These are phyloP conservation scores for Trichaptum fuscoviolaceum DNA, from an alignment of 768 basidiomycete species.

Conservation along the genomic window DNA sequence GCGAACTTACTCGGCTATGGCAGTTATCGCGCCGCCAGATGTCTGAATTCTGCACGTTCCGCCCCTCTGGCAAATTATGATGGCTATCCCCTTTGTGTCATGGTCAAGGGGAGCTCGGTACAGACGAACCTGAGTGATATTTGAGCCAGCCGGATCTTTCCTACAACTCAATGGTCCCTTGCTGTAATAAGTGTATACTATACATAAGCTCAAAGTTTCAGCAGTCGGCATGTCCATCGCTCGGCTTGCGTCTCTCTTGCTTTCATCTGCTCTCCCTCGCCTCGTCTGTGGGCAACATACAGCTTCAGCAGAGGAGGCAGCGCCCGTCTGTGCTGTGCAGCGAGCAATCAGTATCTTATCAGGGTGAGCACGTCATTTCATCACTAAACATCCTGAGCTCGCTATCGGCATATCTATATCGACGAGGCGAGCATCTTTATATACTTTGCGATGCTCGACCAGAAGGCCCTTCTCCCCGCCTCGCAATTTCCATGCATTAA, in stretches of 20 bases:
- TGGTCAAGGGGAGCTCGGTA: neutral
- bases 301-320: neutral
- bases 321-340: neutral
- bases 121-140: neutral
- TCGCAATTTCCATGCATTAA: neutral
- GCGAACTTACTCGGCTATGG: neutral
- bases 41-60: neutral
- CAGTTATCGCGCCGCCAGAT: neutral
- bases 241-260: neutral
- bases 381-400: neutral
- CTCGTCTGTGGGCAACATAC: neutral
- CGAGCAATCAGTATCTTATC: neutral
- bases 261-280: neutral
- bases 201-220: neutral
- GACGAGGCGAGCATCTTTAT: neutral
- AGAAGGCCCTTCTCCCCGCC: neutral
- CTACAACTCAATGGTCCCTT: neutral
- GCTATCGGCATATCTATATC: neutral
- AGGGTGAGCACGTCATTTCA: neutral
- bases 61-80: neutral
- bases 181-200: neutral
- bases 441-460: neutral
- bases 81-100: neutral
- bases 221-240: neutral
- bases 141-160: neutral